A percentile compares a stretch with the other conserved stretches of the same genome.
Conservation (phyloP, 179 eudicot species). For the Actinidia polygama region DNA sequence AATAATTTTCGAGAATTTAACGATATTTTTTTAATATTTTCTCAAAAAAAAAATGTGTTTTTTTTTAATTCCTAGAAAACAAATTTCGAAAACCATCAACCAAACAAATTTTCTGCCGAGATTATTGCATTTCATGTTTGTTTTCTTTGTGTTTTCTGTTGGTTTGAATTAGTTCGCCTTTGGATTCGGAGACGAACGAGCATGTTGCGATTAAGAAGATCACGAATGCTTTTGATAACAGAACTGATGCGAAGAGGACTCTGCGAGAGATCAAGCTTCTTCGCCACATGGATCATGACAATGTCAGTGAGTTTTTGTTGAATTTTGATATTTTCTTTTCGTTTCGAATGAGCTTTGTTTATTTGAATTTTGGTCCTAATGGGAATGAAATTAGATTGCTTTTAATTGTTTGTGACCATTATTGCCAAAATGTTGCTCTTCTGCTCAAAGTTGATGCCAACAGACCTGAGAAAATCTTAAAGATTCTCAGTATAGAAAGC, state of each 20-base stretch:
- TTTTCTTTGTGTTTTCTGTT: slow-evolving; percentile 20
- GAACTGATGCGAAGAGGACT: slow-evolving; percentile 87
- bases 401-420: neutral
- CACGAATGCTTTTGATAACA: slow-evolving; percentile 86
- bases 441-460: too few species aligned
- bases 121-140: too few species aligned
- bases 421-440: too few species aligned
- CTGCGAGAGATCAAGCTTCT: slow-evolving; percentile 89
- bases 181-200: slow-evolving; percentile 92
- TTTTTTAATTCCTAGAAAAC: neutral
- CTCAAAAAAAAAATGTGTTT: neutral
- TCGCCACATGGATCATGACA: slow-evolving; percentile 95
- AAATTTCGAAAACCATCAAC: too few species aligned
- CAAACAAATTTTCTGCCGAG: too few species aligned
- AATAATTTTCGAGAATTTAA: too few species aligned
- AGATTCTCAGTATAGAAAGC: too few species aligned
- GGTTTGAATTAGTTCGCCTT: slow-evolving; percentile 57
- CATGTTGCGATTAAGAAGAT: slow-evolving; percentile 90
- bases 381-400: neutral
- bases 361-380: neutral
- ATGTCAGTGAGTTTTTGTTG: slow-evolving; percentile 56
- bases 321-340: neutral
- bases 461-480: too few species aligned
- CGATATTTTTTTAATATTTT: too few species aligned
- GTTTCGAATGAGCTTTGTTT: neutral